Conservation (phyloP, 2,329 filamentous ascomycete species). For the Penicillium sp. region DNA sequence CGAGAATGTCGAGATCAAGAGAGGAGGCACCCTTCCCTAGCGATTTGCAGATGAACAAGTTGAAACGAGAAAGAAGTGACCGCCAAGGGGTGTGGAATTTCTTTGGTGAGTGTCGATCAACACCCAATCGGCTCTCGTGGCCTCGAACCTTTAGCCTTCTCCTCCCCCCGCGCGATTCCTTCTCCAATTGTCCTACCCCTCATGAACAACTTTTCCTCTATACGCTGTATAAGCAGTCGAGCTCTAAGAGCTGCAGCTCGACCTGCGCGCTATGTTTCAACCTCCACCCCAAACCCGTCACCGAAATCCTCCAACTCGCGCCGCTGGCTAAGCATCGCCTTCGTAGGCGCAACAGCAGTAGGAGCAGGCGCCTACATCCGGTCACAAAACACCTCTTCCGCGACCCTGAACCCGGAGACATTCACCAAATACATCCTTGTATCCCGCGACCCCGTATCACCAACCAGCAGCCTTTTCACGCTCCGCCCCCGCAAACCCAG, state of each 20-base stretch:
- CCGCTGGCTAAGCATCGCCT: slow-evolving; percentile 35
- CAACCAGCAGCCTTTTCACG: slow-evolving; percentile 48
- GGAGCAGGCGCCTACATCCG: slow-evolving; percentile 38
- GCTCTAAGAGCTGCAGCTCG: slow-evolving; percentile 12
- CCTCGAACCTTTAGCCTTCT: slow-evolving; percentile 12
- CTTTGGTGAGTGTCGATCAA: slow-evolving; percentile 16
- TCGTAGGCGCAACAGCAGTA: slow-evolving; percentile 36
- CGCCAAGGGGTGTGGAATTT: slow-evolving; percentile 21
- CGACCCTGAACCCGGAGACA: slow-evolving; percentile 34
- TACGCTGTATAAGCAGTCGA: slow-evolving; percentile 14
- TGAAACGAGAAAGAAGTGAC: neutral
- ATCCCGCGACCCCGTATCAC: slow-evolving; percentile 44
- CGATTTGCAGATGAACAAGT: neutral
- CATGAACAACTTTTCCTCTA: slow-evolving; percentile 7
- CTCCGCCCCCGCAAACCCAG: slow-evolving; percentile 37
- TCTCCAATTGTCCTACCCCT: slow-evolving; percentile 2
- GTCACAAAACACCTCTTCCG: slow-evolving; percentile 25
- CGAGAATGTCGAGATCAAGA: slow-evolving; percentile 3
- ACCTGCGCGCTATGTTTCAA: slow-evolving; percentile 24
- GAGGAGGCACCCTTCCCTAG: neutral
- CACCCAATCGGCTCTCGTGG: slow-evolving; percentile 23
- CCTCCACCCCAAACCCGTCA: slow-evolving; percentile 14
- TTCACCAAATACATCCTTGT: slow-evolving; percentile 44
- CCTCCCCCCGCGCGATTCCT: slow-evolving; percentile 15
- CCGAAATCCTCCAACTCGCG: slow-evolving; percentile 23